phyloP scores from a whole-genome alignment of 306 rosid species.

The Begonia loranthoides region DNA sequence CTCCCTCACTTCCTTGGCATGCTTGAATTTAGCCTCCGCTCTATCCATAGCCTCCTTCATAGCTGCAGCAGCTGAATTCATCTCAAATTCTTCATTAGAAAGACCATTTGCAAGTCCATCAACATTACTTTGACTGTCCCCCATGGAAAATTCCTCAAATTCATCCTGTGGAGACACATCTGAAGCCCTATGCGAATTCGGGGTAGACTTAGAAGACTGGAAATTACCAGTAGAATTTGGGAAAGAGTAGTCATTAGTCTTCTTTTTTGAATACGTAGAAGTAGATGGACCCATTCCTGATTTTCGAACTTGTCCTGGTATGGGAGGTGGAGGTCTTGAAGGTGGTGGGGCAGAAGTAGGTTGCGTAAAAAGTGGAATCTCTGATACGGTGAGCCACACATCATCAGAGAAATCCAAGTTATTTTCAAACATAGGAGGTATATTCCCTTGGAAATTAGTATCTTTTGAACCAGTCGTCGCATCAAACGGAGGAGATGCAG shows the following conservation, averaged over 20 bases:
- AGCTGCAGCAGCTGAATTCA: conserved; percentile 81
- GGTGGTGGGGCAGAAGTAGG: conserved; percentile 91
- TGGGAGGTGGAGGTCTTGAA: conserved; percentile 91
- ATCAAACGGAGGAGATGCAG: conserved; percentile 46
- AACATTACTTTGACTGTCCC: conserved; percentile 32
- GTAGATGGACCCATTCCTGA: conserved; percentile 27
- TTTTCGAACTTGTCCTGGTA: conserved; percentile 49
- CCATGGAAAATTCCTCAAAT: conserved; percentile 55
- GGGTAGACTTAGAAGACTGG: conserved; percentile 36
- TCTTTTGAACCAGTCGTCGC: conserved; percentile 26
- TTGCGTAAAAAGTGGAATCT: conserved; percentile 71
- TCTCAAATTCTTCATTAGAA: conserved; percentile 55
- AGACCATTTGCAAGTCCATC: conserved; percentile 36
- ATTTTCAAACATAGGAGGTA: conserved; percentile 50
- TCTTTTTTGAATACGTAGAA: conserved; percentile 38
- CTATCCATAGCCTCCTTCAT: conserved; percentile 91
- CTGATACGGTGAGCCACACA: conserved; percentile 75
- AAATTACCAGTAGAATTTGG: conserved; percentile 30
- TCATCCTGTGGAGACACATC: conserved; percentile 41
- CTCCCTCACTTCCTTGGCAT: conserved; percentile 76
- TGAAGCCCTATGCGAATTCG: conserved; percentile 26
- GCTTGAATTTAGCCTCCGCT: conserved; percentile 85
- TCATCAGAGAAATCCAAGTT: conserved; percentile 45
- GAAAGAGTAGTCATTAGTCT: conserved; percentile 34
- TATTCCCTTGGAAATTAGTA: conserved; percentile 24